Percentiles rank a stretch among this genome's conserved stretches.
These are phyloP conservation scores for Penicillium digitatum DNA, from an alignment of 2,329 filamentous ascomycete species.

Conservation along the genomic window DNA sequence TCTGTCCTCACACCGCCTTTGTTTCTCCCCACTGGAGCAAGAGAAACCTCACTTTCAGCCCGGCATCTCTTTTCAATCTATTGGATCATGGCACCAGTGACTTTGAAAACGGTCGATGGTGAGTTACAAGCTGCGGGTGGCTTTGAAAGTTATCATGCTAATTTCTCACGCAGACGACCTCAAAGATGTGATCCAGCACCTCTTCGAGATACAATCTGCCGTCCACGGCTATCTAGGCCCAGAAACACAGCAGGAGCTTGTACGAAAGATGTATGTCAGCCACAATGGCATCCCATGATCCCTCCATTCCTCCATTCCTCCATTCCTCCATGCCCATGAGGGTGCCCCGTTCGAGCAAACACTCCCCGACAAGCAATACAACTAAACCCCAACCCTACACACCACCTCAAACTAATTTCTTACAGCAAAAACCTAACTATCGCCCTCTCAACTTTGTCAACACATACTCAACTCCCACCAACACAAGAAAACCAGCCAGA, in stretches of 20 bases:
- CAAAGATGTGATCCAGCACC: constrained; percentile 59
- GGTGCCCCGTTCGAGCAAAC: neutral
- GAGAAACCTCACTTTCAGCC: constrained; percentile 4
- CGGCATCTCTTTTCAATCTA: neutral
- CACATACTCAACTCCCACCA: constrained; percentile 31
- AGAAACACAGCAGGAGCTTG: constrained; percentile 55
- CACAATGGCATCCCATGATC: neutral
- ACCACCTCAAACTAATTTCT: constrained; percentile 1
- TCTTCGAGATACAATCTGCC: constrained; percentile 59
- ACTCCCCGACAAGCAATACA: neutral
- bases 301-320: neutral
- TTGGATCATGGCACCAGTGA: constrained; percentile 21
- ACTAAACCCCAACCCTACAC: neutral
- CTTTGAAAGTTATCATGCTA: neutral
- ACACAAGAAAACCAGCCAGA: constrained; percentile 18
- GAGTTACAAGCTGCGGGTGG: neutral
- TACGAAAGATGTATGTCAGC: constrained; percentile 52
- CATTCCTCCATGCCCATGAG: neutral
- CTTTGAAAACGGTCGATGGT: constrained; percentile 24
- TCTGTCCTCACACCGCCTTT: constrained; percentile 15
- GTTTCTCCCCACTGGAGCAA: constrained; percentile 8
- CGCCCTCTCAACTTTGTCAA: constrained; percentile 52
- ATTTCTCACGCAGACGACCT: constrained; percentile 46
- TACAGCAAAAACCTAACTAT: constrained; percentile 51
- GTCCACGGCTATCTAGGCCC: constrained; percentile 57